Evolutionary conservation across 495 filamentous ascomycete species (phyloP).

Genomic region (Hyaloscypha variabilis): DNA sequence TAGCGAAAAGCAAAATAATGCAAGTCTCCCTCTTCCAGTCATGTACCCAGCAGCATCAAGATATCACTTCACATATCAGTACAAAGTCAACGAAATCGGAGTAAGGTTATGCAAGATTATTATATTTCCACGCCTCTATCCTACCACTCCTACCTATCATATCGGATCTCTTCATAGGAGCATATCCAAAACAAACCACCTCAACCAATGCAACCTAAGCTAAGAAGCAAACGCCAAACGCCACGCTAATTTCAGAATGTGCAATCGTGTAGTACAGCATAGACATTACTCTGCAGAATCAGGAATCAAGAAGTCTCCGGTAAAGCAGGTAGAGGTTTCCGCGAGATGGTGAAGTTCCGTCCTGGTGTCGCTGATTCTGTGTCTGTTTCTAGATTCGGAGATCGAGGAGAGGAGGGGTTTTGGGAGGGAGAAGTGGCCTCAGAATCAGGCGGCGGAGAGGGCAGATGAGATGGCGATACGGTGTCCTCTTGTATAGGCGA

Average conservation of each 20-base stretch:
- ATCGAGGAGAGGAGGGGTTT: background rate
- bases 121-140: too few species aligned
- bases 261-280: background rate
- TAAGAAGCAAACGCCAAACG: background rate
- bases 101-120: too few species aligned
- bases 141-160: too few species aligned
- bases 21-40: too few species aligned
- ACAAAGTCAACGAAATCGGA: too few species aligned
- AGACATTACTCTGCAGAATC: background rate
- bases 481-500: background rate
- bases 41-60: too few species aligned
- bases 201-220: background rate
- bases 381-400: background rate
- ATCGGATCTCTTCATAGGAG: too few species aligned
- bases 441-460: background rate
- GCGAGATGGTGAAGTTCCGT: constrained; percentile 29
- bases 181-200: too few species aligned
- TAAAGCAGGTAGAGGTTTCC: constrained; percentile 54
- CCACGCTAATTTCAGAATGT: constrained; percentile 1
- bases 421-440: background rate
- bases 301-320: constrained; percentile 24
- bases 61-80: too few species aligned
- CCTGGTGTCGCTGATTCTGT: background rate
- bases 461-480: background rate
- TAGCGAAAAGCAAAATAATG: too few species aligned